phyloP scores from a whole-genome alignment of 208 protist genomes.

The Crithidia fasciculata region DNA sequence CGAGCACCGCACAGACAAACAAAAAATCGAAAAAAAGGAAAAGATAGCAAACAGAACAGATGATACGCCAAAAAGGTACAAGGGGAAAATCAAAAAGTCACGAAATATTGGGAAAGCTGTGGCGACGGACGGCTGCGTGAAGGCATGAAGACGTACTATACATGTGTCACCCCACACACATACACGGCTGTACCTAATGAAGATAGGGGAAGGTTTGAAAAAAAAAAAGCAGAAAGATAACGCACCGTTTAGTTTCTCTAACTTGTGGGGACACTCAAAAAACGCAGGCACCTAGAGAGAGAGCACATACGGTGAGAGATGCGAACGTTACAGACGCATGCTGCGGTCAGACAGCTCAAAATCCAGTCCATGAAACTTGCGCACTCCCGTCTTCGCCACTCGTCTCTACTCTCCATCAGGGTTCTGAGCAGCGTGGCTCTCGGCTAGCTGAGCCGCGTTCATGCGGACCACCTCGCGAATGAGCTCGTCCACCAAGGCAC shows the following conservation, averaged over 20 bases:
- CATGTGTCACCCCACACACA: neutral
- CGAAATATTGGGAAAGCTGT: neutral
- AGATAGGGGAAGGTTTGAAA: neutral
- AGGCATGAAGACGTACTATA: neutral
- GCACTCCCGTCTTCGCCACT: neutral
- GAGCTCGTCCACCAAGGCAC: constrained; percentile 82
- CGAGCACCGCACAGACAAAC: neutral
- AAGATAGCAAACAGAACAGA: neutral
- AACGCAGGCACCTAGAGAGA: neutral
- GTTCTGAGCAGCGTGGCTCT: constrained; percentile 33
- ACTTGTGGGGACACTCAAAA: neutral
- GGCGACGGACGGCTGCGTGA: no score
- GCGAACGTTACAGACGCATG: neutral
- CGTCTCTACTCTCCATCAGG: neutral
- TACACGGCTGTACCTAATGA: neutral
- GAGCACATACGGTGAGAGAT: constrained; percentile 1
- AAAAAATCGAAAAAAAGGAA: neutral
- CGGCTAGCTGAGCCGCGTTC: constrained; percentile 50
- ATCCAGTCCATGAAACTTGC: neutral
- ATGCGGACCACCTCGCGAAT: constrained; percentile 83
- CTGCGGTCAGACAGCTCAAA: neutral
- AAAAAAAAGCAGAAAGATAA: constrained; percentile 8
- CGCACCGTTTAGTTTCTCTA: neutral
- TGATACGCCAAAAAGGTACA: neutral
- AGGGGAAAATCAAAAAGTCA: neutral